Evolutionary conservation across 768 basidiomycete species (phyloP).

Genomic region (Collybia sordida): DNA sequence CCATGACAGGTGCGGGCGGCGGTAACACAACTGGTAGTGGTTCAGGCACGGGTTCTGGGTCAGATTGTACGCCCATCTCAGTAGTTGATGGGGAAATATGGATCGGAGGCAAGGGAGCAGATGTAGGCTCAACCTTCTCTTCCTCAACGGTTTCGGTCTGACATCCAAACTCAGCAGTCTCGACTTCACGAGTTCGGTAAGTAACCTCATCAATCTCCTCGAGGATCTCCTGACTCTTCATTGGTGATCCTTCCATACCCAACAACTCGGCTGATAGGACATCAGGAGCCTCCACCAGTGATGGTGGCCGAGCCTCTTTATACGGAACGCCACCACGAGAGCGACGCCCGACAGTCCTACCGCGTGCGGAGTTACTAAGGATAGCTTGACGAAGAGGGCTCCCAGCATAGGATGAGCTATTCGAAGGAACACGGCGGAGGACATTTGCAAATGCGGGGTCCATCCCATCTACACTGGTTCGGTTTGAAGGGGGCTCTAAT

Average conservation of each 20-base stretch:
- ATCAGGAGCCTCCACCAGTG: slow-evolving; percentile 70
- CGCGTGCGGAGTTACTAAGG: slow-evolving; percentile 48
- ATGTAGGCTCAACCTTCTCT: slow-evolving; percentile 24
- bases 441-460: slow-evolving; percentile 84
- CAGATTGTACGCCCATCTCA: slow-evolving; percentile 43
- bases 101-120: slow-evolving; percentile 22
- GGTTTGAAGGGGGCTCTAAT: slow-evolving; percentile 47
- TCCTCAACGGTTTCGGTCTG: slow-evolving; percentile 56
- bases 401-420: slow-evolving; percentile 41
- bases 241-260: slow-evolving; percentile 43
- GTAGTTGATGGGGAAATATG: slow-evolving; percentile 16
- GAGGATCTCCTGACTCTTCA: slow-evolving; percentile 35
- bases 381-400: slow-evolving; percentile 66
- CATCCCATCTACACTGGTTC: slow-evolving; percentile 81
- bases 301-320: slow-evolving; percentile 69
- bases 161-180: slow-evolving; percentile 61
- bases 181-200: slow-evolving; percentile 38
- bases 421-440: slow-evolving; percentile 57
- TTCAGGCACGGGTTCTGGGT: slow-evolving; percentile 24
- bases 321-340: slow-evolving; percentile 66
- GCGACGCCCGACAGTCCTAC: slow-evolving; percentile 51
- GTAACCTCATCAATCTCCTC: slow-evolving; percentile 38
- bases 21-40: slow-evolving; percentile 20
- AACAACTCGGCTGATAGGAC: slow-evolving; percentile 66
- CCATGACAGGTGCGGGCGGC: slow-evolving; percentile 13